Percentiles rank a stretch among this genome's conserved stretches.
Conservation (phyloP, 257 asterid genomes). For the Nicotiana undulata region DNA sequence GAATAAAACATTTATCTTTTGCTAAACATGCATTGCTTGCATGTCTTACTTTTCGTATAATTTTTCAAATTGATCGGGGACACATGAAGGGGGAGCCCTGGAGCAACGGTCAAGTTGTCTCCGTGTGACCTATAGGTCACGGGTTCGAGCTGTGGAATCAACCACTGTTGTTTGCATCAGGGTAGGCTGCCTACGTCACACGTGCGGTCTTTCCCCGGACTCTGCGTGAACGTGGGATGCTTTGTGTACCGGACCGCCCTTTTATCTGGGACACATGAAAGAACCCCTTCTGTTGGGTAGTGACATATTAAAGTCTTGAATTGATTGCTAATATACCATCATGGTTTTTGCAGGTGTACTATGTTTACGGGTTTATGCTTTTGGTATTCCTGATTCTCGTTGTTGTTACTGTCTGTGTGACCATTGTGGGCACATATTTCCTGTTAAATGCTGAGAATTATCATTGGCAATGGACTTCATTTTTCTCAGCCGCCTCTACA, state of each 20-base stretch:
- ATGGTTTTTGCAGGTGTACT: slow-evolving; percentile 44
- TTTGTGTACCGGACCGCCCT: too few relatives aligned
- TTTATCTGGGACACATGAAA: not conserved
- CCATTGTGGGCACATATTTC: slow-evolving; percentile 59
- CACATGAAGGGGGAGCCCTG: not conserved
- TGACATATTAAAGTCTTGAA: not conserved
- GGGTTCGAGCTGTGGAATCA: too few relatives aligned
- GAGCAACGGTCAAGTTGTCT: too few relatives aligned
- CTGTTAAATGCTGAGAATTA: slow-evolving; percentile 66
- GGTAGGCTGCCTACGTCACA: too few relatives aligned
- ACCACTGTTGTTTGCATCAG: too few relatives aligned
- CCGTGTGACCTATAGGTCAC: too few relatives aligned
- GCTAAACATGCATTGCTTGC: not conserved
- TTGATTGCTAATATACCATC: not conserved
- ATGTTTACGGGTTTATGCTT: slow-evolving; percentile 65
- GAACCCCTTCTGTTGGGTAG: not conserved
- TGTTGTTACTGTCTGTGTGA: slow-evolving; percentile 59
- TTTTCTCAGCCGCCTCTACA: slow-evolving; percentile 61
- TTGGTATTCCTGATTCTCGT: slow-evolving; percentile 55
- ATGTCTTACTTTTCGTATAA: not conserved
- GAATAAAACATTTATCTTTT: not conserved
- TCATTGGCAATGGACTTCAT: slow-evolving; percentile 77
- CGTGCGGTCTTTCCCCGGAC: too few relatives aligned
- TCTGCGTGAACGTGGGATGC: too few relatives aligned
- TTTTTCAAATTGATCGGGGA: not conserved